These are phyloP conservation scores for Endocarpon pusillum DNA, from an alignment of 495 filamentous ascomycete genomes.

Conservation along the genomic window DNA sequence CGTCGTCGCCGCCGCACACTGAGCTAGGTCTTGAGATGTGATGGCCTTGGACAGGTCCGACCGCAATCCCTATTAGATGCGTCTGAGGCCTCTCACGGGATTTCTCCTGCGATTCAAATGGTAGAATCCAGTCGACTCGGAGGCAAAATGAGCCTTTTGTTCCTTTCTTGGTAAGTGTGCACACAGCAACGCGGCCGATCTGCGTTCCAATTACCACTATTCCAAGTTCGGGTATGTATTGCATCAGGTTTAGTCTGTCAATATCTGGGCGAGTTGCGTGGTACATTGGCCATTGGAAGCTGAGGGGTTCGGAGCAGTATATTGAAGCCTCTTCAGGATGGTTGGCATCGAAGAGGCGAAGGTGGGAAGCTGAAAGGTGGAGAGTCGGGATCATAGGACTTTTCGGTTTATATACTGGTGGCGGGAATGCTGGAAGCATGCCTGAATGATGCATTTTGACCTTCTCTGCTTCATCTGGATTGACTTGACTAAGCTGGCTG, in stretches of 20 bases:
- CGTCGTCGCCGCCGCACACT: neutral
- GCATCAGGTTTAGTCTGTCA: slow-evolving; percentile 61
- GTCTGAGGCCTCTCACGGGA: slow-evolving; percentile 22
- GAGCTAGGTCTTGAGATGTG: slow-evolving; percentile 14
- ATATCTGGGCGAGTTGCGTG: too few species aligned
- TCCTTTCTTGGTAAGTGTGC: slow-evolving; percentile 44
- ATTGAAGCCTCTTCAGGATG: too few species aligned
- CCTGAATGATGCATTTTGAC: too few species aligned
- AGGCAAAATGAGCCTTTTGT: slow-evolving; percentile 23
- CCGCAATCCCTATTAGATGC: slow-evolving; percentile 36
- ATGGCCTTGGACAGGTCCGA: slow-evolving; percentile 45
- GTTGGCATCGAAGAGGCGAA: too few species aligned
- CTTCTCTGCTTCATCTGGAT: too few species aligned
- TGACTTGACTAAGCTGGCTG: too few species aligned
- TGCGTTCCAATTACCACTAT: slow-evolving; percentile 59
- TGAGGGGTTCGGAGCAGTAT: too few species aligned
- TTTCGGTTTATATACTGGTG: too few species aligned
- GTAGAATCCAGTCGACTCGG: slow-evolving; percentile 40
- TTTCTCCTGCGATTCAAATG: slow-evolving; percentile 29
- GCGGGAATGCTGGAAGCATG: too few species aligned
- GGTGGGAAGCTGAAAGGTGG: too few species aligned
- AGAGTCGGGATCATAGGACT: too few species aligned
- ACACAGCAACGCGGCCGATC: slow-evolving; percentile 54
- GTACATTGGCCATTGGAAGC: too few species aligned
- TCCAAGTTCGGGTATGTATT: slow-evolving; percentile 61